Percentiles rank a stretch among this genome's conserved stretches.
Conservation (phyloP, 257 asterid species). For the Dorcoceras hygrometricum region DNA sequence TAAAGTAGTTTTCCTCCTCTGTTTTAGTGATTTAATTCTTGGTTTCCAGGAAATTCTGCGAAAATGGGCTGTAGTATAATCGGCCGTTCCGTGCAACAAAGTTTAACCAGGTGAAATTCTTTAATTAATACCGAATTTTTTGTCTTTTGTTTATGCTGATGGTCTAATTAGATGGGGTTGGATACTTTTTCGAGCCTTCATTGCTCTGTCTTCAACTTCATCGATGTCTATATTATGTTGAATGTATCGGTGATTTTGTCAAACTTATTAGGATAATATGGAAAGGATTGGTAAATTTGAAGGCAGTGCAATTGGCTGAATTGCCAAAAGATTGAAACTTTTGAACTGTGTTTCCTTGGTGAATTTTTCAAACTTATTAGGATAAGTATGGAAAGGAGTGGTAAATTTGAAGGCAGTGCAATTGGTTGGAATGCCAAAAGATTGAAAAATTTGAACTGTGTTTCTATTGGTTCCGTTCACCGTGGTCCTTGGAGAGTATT, state of each 20-base stretch:
- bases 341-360: slow-evolving; percentile 32
- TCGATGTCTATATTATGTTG: slow-evolving; percentile 1
- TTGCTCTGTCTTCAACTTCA: too few relatives aligned
- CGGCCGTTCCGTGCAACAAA: slow-evolving; percentile 31
- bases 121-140: neutral
- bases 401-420: slow-evolving; percentile 27
- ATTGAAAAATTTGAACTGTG: slow-evolving; percentile 28
- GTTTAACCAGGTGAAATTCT: slow-evolving; percentile 42
- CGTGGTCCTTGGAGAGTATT: slow-evolving; percentile 33
- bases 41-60: slow-evolving; percentile 23
- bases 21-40: slow-evolving; percentile 1
- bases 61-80: slow-evolving; percentile 47
- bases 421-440: slow-evolving; percentile 27
- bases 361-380: too few relatives aligned
- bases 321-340: slow-evolving; percentile 23
- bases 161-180: neutral
- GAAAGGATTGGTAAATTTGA: slow-evolving; percentile 29
- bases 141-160: neutral
- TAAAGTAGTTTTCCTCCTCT: slow-evolving; percentile 2
- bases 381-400: slow-evolving; percentile 27
- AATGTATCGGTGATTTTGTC: slow-evolving; percentile 22
- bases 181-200: too few relatives aligned
- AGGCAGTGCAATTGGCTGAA: slow-evolving; percentile 28
- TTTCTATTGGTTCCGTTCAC: slow-evolving; percentile 24
- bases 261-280: slow-evolving; percentile 34